Conservation (phyloP, 345 rosid genomes). For the Nephelium lappaceum region DNA sequence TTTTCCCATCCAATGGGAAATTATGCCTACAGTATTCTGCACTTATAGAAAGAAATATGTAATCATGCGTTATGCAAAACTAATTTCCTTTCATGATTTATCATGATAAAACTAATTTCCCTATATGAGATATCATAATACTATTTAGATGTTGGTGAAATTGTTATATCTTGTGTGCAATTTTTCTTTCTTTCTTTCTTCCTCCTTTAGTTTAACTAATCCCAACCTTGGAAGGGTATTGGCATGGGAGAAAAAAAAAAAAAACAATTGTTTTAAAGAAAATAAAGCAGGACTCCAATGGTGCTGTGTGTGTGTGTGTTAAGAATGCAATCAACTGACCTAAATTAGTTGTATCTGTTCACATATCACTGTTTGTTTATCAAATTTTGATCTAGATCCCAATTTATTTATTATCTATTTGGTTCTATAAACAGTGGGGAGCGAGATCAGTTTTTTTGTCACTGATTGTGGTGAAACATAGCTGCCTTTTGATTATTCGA, state of each 20-base stretch:
- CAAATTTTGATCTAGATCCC: neutral
- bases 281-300: neutral
- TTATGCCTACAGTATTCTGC: neutral
- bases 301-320: neutral
- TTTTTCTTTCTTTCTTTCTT: neutral
- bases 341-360: neutral
- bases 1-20: neutral
- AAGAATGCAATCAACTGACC: neutral
- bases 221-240: neutral
- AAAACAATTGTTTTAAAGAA: no score
- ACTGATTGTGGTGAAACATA: neutral
- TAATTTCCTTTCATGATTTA: neutral
- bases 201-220: neutral
- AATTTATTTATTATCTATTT: neutral
- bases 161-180: neutral
- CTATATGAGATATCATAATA: neutral
- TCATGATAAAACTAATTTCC: neutral
- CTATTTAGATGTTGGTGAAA: neutral
- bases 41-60: neutral
- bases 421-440: neutral
- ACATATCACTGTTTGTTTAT: neutral
- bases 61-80: neutral
- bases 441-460: neutral
- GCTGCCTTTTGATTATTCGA: neutral
- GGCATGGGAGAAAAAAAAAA: neutral